Percentiles rank a stretch among this genome's conserved stretches.
Conservation (phyloP, 768 basidiomycete species). For the Clavulina sp. region DNA sequence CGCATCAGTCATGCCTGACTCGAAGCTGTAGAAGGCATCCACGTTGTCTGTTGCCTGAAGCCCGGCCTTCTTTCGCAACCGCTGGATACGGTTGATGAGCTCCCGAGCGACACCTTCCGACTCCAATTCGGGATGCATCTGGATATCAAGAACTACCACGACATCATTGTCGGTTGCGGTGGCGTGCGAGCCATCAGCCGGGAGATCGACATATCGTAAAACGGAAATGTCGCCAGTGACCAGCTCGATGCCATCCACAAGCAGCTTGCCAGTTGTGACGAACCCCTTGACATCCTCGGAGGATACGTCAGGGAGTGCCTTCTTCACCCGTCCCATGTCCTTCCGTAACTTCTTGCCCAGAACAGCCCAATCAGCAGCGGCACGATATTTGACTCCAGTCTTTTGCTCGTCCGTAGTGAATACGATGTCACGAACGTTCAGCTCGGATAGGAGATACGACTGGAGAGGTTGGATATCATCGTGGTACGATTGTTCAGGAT, state of each 20-base stretch:
- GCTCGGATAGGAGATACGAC: conserved; percentile 80
- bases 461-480: conserved; percentile 71
- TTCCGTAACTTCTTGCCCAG: conserved; percentile 88
- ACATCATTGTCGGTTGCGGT: conserved; percentile 75
- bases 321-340: conserved; percentile 78
- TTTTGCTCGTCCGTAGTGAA: conserved; percentile 77
- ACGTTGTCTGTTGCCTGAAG: conserved; percentile 91
- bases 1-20: conserved; percentile 46
- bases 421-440: conserved; percentile 81
- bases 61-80: conserved; percentile 87
- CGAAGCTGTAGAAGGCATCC: conserved; percentile 68
- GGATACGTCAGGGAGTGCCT: conserved; percentile 59
- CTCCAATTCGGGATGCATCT: conserved; percentile 70
- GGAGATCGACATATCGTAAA: conserved; percentile 77
- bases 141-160: conserved; percentile 80
- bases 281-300: conserved; percentile 74
- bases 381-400: conserved; percentile 81
- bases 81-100: conserved; percentile 84
- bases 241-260: conserved; percentile 78
- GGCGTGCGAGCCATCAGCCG: conserved; percentile 47
- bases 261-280: conserved; percentile 52
- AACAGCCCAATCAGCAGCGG: conserved; percentile 86
- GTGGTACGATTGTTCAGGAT: conserved; percentile 66
- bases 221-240: conserved; percentile 82
- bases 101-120: conserved; percentile 81